Conservation (phyloP, 257 asterid species). For the Solanum acaule region DNA sequence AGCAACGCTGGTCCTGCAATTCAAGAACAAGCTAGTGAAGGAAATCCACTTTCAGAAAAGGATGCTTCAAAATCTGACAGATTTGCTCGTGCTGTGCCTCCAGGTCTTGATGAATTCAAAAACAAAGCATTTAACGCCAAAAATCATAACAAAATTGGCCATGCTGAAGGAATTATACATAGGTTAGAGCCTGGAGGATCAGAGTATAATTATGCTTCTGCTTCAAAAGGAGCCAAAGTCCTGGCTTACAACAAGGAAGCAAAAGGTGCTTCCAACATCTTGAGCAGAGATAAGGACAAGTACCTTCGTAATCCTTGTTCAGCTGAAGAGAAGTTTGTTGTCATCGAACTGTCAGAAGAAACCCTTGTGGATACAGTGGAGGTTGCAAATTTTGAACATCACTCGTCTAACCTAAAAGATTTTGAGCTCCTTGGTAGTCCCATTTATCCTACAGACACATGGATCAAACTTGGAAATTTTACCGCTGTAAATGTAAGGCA, state of each 20-base stretch:
- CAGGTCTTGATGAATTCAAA: slow-evolving; percentile 78
- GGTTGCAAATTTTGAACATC: slow-evolving; percentile 86
- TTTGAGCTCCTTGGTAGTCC: slow-evolving; percentile 79
- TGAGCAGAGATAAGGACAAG: slow-evolving; percentile 79
- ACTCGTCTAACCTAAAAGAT: slow-evolving; percentile 78
- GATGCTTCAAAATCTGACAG: slow-evolving; percentile 29
- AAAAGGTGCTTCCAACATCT: slow-evolving; percentile 86
- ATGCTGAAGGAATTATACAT: slow-evolving; percentile 54
- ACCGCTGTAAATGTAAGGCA: slow-evolving; percentile 77
- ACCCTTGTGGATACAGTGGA: slow-evolving; percentile 65
- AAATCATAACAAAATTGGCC: slow-evolving; percentile 28
- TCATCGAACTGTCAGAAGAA: slow-evolving; percentile 92
- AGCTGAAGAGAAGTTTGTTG: slow-evolving; percentile 75
- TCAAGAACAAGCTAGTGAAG: slow-evolving; percentile 23
- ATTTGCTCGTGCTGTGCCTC: slow-evolving; percentile 37
- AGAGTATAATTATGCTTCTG: slow-evolving; percentile 86
- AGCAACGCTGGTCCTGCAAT: slow-evolving; percentile 8
- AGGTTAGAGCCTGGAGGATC: slow-evolving; percentile 91
- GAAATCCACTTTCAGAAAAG: slow-evolving; percentile 25
- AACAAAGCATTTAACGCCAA: slow-evolving; percentile 56
- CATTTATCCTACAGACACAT: slow-evolving; percentile 83
- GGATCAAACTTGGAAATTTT: slow-evolving; percentile 75
- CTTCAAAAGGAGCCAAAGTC: slow-evolving; percentile 93
- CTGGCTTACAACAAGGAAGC: slow-evolving; percentile 86
- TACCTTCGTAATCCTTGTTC: slow-evolving; percentile 97